Conservation (phyloP, 2,329 filamentous ascomycete species). For the Aureobasidium uvarum region DNA sequence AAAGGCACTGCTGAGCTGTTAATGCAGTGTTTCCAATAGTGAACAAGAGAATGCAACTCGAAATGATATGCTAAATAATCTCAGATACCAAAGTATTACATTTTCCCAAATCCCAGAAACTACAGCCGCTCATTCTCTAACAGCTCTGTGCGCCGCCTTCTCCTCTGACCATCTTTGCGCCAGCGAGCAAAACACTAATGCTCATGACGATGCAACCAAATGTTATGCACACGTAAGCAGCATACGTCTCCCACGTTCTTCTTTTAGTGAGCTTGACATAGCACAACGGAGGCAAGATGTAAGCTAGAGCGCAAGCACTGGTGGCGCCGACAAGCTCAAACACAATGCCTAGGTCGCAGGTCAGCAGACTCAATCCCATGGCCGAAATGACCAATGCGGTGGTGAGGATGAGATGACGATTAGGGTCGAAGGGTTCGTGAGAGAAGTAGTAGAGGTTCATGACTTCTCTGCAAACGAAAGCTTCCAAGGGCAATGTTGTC, state of each 20-base stretch:
- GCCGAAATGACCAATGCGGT: conserved; percentile 76
- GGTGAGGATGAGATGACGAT: conserved; percentile 82
- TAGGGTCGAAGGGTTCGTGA: conserved; percentile 72
- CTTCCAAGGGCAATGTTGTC: conserved; percentile 91
- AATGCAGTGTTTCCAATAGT: background rate
- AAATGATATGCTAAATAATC: too few species aligned
- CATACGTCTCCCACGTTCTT: conserved; percentile 55
- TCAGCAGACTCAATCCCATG: conserved; percentile 74
- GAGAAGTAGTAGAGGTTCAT: conserved; percentile 84
- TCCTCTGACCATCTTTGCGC: conserved; percentile 60
- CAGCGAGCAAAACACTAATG: conserved; percentile 72
- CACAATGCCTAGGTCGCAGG: conserved; percentile 89
- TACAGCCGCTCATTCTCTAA: background rate
- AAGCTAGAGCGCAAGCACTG: conserved; percentile 88
- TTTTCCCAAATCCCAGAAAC: too few species aligned
- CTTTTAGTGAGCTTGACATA: conserved; percentile 87
- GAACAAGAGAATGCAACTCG: background rate
- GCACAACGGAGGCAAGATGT: conserved; percentile 91
- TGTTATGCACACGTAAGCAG: conserved; percentile 66
- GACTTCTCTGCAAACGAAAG: conserved; percentile 95
- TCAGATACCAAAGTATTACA: background rate
- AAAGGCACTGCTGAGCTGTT: too few species aligned
- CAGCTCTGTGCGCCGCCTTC: conserved; percentile 28
- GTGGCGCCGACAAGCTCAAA: conserved; percentile 97
- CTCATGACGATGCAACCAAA: conserved; percentile 81